phyloP scores from a whole-genome alignment of 2,329 filamentous ascomycete species.

The Grosmannia penicillata region DNA sequence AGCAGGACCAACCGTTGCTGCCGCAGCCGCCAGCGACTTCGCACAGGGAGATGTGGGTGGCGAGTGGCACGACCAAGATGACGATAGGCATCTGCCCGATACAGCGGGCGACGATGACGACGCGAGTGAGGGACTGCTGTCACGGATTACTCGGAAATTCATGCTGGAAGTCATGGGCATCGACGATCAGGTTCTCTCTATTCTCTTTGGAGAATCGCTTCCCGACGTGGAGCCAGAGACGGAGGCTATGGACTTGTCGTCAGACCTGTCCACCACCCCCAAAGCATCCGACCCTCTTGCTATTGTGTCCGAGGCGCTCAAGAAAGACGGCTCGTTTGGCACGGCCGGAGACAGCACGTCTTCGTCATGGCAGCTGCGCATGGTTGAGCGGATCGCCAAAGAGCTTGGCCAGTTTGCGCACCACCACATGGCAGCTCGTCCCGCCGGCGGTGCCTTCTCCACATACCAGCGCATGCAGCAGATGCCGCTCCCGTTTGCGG shows the following conservation, averaged over 20 bases:
- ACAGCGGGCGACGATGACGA: slow-evolving; percentile 15
- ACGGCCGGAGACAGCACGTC: slow-evolving; percentile 20
- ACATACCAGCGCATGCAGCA: slow-evolving; percentile 57
- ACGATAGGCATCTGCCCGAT: slow-evolving; percentile 12
- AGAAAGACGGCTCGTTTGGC: slow-evolving; percentile 16
- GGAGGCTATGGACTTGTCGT: background rate
- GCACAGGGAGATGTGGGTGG: slow-evolving; percentile 8
- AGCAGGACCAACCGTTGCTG: background rate
- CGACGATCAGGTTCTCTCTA: slow-evolving; percentile 68
- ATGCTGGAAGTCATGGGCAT: slow-evolving; percentile 84
- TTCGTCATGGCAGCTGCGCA: slow-evolving; percentile 52
- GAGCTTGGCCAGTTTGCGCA: slow-evolving; percentile 77
- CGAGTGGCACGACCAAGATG: slow-evolving; percentile 36
- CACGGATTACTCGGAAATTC: slow-evolving; percentile 68
- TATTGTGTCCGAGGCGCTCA: slow-evolving; percentile 5
- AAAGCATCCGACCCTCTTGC: slow-evolving; percentile 21
- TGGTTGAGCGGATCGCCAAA: slow-evolving; percentile 71
- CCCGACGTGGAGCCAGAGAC: slow-evolving; percentile 28
- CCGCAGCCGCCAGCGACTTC: background rate
- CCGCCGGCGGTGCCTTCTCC: slow-evolving; percentile 78
- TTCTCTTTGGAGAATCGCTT: slow-evolving; percentile 74
- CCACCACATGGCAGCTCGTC: slow-evolving; percentile 63
- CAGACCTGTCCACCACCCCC: slow-evolving; percentile 29
- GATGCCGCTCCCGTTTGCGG: slow-evolving; percentile 60
- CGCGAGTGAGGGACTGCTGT: slow-evolving; percentile 53